Evolutionary conservation across 148 eudicot genomes (phyloP).

Genomic region (Limonium bicolor): DNA sequence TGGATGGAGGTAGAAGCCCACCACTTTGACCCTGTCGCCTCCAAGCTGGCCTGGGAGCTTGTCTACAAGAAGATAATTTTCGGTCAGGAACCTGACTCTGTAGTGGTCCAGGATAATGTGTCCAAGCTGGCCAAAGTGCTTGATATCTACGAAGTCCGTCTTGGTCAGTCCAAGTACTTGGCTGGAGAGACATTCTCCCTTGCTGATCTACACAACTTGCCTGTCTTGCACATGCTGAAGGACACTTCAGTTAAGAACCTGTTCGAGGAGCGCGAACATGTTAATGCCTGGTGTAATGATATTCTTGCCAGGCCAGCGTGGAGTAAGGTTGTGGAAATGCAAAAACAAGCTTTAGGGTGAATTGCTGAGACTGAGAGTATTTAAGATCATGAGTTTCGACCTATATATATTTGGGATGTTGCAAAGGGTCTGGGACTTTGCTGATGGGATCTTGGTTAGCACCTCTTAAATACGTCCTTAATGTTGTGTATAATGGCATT

Average conservation of each 20-base stretch:
- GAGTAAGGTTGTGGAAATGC: conserved; percentile 25
- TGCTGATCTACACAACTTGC: conserved; percentile 63
- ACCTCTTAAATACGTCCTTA: too few species aligned
- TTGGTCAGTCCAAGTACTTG: conserved; percentile 44
- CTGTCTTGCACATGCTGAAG: conserved; percentile 19
- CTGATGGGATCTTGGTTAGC: too few species aligned
- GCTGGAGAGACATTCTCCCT: conserved; percentile 41
- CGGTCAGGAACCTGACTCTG: conserved; percentile 21
- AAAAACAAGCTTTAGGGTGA: conserved; percentile 4
- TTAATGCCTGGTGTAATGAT: conserved; percentile 40
- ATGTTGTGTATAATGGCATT: too few species aligned
- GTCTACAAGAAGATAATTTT: conserved; percentile 18
- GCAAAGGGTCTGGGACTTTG: too few species aligned
- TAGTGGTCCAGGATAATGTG: conserved; percentile 23
- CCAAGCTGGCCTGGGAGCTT: conserved; percentile 34
- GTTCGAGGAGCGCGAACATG: conserved; percentile 34
- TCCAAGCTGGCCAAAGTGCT: conserved; percentile 32
- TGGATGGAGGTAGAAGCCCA: conserved; percentile 68
- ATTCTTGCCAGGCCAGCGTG: conserved; percentile 62
- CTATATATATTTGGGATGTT: conserved; percentile 33
- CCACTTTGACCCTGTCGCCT: conserved; percentile 30
- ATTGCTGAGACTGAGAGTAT: too few species aligned
- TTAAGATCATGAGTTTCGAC: conserved; percentile 35
- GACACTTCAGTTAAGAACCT: conserved; percentile 16
- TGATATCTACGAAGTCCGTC: conserved; percentile 52